Evolutionary conservation across 1,284 basidiomycete genomes (phyloP).

Genomic region (Apiotrichum veenhuisii): DNA sequence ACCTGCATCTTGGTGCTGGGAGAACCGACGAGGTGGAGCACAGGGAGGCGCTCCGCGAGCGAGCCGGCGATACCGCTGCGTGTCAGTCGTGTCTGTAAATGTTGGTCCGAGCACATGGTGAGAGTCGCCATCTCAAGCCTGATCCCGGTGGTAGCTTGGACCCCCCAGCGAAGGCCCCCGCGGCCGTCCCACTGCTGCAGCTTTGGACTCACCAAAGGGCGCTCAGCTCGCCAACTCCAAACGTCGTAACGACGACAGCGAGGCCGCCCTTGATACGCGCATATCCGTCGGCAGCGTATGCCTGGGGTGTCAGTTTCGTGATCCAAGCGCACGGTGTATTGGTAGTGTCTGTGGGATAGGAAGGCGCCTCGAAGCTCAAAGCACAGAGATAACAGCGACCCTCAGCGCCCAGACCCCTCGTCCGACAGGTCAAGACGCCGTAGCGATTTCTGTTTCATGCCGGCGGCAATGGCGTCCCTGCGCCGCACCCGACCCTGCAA

Average conservation of each 20-base stretch:
- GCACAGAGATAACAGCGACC: no score
- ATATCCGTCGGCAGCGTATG: conserved; percentile 96
- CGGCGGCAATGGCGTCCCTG: no score
- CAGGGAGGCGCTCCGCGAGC: conserved; percentile 79
- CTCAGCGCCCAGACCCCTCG: no score
- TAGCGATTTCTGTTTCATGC: no score
- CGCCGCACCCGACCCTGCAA: no score
- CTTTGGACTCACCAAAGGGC: conserved; percentile 55
- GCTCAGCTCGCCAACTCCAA: conserved; percentile 85
- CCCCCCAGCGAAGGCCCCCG: no score
- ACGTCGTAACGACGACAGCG: conserved; percentile 69
- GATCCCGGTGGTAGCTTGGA: no score
- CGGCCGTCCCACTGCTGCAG: background rate
- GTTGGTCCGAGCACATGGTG: no score
- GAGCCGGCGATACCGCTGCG: conserved; percentile 52
- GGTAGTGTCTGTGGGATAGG: background rate
- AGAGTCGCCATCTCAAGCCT: no score
- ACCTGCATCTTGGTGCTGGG: conserved; percentile 56
- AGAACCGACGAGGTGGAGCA: conserved; percentile 85
- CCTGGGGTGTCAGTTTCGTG: conserved; percentile 18
- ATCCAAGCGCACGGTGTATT: background rate
- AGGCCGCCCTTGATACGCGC: conserved; percentile 76
- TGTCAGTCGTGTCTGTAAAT: no score
- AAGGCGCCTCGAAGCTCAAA: no score
- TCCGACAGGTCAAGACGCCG: no score